A percentile compares a stretch with the other conserved stretches of the same genome.
Conservation (phyloP, 1,139 yeast genomes). For the Geotrichum restrictum region DNA sequence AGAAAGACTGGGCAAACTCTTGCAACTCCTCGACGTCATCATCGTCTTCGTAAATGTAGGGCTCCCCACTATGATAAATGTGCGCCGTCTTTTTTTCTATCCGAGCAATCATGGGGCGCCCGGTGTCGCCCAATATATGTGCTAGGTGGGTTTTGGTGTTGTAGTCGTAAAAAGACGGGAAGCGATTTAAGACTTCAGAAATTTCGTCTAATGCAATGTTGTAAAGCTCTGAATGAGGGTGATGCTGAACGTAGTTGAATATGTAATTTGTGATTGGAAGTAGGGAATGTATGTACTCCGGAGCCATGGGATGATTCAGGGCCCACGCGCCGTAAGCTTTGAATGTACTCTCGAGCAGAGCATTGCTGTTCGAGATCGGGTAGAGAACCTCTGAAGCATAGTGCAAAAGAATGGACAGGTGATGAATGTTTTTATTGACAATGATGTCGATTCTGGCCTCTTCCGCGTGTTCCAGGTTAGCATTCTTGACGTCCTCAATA, state of each 20-base stretch:
- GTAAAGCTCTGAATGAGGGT: constrained; percentile 3
- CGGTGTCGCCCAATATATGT: constrained; percentile 12
- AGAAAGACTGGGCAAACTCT: constrained; percentile 17
- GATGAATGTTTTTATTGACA: constrained; percentile 10
- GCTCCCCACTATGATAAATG: constrained; percentile 2
- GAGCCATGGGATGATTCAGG: constrained; percentile 6
- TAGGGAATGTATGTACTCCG: constrained; percentile 1
- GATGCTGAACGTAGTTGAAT: constrained; percentile 5
- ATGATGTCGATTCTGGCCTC: constrained; percentile 9
- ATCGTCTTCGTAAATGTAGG: constrained; percentile 20
- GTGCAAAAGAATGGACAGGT: constrained; percentile 2
- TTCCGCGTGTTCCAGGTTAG: constrained; percentile 10
- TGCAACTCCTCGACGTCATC: constrained; percentile 21
- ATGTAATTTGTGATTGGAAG: constrained; percentile 10
- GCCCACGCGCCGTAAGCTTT: constrained; percentile 19
- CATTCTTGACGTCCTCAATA: constrained; percentile 28
- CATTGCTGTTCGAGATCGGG: constrained; percentile 5
- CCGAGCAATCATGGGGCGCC: constrained; percentile 15
- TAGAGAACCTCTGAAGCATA: constrained; percentile 12
- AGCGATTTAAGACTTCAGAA: constrained; percentile 11
- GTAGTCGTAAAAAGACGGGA: constrained; percentile 12
- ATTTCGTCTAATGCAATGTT: constrained; percentile 13
- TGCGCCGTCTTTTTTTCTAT: constrained; percentile 7
- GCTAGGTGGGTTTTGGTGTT: constrained; percentile 9
- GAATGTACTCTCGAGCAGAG: constrained; percentile 12